phyloP scores from a whole-genome alignment of 129 eudicot species.

The Smallanthus sonchifolius region DNA sequence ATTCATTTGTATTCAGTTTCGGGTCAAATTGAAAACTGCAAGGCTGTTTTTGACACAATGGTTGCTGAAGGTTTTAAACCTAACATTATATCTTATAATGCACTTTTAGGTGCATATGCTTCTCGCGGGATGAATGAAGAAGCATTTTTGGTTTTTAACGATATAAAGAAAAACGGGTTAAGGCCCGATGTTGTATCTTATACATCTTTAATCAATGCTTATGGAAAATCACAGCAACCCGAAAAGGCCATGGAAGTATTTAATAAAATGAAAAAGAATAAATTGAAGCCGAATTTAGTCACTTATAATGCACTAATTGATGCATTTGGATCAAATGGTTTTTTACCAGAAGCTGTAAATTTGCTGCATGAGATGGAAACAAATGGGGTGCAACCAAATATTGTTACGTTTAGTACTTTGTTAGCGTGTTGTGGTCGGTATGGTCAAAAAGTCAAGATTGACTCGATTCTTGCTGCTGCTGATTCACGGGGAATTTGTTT shows the following conservation, averaged over 20 bases:
- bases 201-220: constrained; percentile 89
- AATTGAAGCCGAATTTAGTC: constrained; percentile 71
- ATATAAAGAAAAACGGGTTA: constrained; percentile 51
- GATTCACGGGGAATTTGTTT: constrained; percentile 62
- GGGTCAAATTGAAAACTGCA: constrained; percentile 78
- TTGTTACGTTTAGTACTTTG: constrained; percentile 76
- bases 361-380: constrained; percentile 85
- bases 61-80: constrained; percentile 81
- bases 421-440: constrained; percentile 89
- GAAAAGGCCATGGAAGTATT: constrained; percentile 70
- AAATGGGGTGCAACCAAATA: constrained; percentile 70
- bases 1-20: constrained; percentile 79
- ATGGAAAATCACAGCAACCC: constrained; percentile 88
- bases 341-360: constrained; percentile 71
- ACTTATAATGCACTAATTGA: constrained; percentile 90
- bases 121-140: constrained; percentile 63
- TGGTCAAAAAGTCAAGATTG: constrained; percentile 75
- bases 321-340: constrained; percentile 87
- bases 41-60: constrained; percentile 68
- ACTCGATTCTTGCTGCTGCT: constrained; percentile 87
- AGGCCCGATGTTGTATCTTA: constrained; percentile 86
- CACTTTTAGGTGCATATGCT: constrained; percentile 87
- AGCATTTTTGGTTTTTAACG: constrained; percentile 58
- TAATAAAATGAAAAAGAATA: constrained; percentile 56
- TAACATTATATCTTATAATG: constrained; percentile 73